phyloP scores from a whole-genome alignment of 1,284 basidiomycete genomes.

The Boletus subluridellus region DNA sequence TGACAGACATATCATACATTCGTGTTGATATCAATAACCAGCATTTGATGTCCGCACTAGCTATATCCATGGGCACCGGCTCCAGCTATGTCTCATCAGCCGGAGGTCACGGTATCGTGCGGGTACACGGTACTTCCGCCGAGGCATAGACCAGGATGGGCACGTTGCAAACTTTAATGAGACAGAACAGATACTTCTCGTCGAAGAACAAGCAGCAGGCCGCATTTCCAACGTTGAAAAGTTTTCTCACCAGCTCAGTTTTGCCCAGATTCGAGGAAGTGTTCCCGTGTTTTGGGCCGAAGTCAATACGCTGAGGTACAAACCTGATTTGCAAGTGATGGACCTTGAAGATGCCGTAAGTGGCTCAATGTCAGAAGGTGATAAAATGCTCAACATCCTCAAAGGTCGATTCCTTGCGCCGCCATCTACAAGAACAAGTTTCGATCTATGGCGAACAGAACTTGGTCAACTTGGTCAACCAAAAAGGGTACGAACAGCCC shows the following conservation, averaged over 20 bases:
- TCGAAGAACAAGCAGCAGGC: slow-evolving; percentile 54
- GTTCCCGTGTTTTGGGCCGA: slow-evolving; percentile 97
- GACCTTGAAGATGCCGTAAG: slow-evolving; percentile 80
- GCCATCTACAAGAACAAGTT: slow-evolving; percentile 77
- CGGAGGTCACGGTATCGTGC: slow-evolving; percentile 91
- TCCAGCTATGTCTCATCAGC: slow-evolving; percentile 87
- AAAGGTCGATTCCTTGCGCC: slow-evolving; percentile 69
- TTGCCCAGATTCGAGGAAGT: slow-evolving; percentile 92
- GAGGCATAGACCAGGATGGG: slow-evolving; percentile 85
- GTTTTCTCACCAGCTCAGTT: slow-evolving; percentile 67
- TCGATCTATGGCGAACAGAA: slow-evolving; percentile 77
- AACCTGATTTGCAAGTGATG: slow-evolving; percentile 97
- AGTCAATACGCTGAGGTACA: slow-evolving; percentile 93
- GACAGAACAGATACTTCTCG: slow-evolving; percentile 87
- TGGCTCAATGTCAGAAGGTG: slow-evolving; percentile 11
- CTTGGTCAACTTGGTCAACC: slow-evolving; percentile 92
- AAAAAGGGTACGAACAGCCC: slow-evolving; percentile 91
- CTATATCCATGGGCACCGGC: slow-evolving; percentile 73
- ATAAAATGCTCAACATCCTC: slow-evolving; percentile 4
- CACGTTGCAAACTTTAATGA: slow-evolving; percentile 92
- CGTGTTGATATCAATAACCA: slow-evolving; percentile 33
- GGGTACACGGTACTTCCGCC: slow-evolving; percentile 95
- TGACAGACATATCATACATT: slow-evolving; percentile 6
- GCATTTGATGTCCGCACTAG: slow-evolving; percentile 86
- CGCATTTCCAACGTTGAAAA: slow-evolving; percentile 47